Conservation (phyloP, 2,329 filamentous ascomycete species). For the Ceratocystis alfenasii region DNA sequence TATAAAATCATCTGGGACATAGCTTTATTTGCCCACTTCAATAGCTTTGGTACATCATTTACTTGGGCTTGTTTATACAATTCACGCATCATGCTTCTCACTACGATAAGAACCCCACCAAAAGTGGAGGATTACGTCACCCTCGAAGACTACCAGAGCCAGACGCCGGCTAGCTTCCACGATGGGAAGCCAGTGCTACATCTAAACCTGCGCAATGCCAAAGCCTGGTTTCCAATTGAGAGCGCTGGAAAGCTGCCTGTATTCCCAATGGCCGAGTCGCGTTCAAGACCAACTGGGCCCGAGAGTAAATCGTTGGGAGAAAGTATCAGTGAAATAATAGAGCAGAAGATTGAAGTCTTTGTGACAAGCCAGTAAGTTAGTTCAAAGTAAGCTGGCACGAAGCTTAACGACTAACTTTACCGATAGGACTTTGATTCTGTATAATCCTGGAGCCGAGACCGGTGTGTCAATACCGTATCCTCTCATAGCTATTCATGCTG, state of each 20-base stretch:
- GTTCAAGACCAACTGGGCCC: constrained; percentile 29
- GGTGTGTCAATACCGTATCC: constrained; percentile 64
- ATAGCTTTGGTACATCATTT: neutral
- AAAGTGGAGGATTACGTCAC: constrained; percentile 48
- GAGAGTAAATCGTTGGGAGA: constrained; percentile 28
- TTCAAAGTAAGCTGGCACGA: neutral
- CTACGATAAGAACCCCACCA: constrained; percentile 47
- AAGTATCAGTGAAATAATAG: constrained; percentile 31
- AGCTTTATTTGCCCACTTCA: neutral
- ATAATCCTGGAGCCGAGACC: constrained; percentile 43
- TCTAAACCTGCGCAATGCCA: constrained; percentile 45
- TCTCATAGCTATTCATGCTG: constrained; percentile 61
- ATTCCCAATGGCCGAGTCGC: constrained; percentile 33
- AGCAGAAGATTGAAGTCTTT: constrained; percentile 44
- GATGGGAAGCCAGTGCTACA: constrained; percentile 60
- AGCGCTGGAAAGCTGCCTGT: constrained; percentile 46
- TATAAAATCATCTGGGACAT: neutral
- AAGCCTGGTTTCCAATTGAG: constrained; percentile 44
- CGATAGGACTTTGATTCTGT: constrained; percentile 45
- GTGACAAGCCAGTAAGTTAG: constrained; percentile 45
- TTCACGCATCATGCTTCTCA: constrained; percentile 30
- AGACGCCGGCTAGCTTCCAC: constrained; percentile 62
- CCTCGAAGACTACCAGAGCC: constrained; percentile 56
- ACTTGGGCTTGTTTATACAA: constrained; percentile 21
- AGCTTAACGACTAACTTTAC: neutral